Percentiles rank a stretch among this genome's conserved stretches.
These are phyloP conservation scores for Picea engelmannii DNA, from an alignment of 83 land plant species.

Conservation along the genomic window DNA sequence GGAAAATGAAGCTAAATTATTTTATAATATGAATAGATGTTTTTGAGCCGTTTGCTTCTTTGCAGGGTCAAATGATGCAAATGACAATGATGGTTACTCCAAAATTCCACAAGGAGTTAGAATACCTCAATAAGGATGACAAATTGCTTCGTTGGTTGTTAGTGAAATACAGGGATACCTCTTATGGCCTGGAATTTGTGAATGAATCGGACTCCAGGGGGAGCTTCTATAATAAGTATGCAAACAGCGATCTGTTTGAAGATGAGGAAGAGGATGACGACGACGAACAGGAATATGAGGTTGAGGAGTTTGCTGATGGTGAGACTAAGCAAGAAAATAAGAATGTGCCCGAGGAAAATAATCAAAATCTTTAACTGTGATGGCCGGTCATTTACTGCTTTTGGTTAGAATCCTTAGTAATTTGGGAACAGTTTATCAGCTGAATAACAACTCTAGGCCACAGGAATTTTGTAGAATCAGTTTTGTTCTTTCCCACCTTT, in stretches of 20 bases:
- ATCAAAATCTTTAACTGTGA: not conserved
- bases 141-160: conserved; percentile 81
- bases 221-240: conserved; percentile 10
- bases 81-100: conserved; percentile 90
- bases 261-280: conserved; percentile 19
- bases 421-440: not conserved
- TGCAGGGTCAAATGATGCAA: conserved; percentile 87
- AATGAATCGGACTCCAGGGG: conserved; percentile 27
- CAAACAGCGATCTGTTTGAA: not conserved
- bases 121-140: conserved; percentile 85
- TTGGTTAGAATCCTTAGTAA: not conserved
- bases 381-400: not conserved
- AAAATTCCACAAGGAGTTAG: conserved; percentile 66
- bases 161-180: conserved; percentile 57
- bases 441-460: not conserved
- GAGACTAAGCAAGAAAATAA: conserved; percentile 8
- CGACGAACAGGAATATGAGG: conserved; percentile 29
- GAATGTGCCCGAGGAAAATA: not conserved
- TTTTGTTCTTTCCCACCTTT: not conserved
- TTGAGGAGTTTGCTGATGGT: conserved; percentile 11
- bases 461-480: not conserved
- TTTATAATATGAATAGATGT: no score
- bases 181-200: conserved; percentile 41
- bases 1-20: no score
- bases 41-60: no score